Percentiles rank a stretch among this genome's conserved stretches.
Evolutionary conservation across 2,329 filamentous ascomycete species (phyloP).

Genomic region (Diaporthe sp.): DNA sequence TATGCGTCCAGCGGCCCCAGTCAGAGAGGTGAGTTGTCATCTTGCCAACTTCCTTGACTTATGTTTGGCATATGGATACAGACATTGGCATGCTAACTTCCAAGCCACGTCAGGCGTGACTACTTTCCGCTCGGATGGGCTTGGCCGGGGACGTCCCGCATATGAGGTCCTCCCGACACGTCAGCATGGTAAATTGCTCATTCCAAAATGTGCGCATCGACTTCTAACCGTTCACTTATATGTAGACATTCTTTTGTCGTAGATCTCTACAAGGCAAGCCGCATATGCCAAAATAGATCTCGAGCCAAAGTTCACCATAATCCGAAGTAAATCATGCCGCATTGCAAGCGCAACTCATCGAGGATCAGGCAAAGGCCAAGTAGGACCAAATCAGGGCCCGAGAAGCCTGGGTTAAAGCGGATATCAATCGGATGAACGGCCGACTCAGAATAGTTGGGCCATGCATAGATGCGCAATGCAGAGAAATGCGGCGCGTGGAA

Average conservation of each 20-base stretch:
- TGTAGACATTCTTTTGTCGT: background rate
- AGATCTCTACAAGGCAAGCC: background rate
- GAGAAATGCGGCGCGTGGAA: background rate
- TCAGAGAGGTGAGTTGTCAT: background rate
- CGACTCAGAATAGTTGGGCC: background rate
- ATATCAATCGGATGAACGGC: background rate
- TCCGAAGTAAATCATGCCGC: background rate
- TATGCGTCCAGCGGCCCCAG: background rate
- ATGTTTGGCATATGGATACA: too few relatives aligned
- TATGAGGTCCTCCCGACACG: background rate
- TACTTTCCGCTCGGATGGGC: background rate
- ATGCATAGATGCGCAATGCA: background rate
- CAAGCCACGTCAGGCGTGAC: background rate
- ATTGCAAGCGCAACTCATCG: background rate
- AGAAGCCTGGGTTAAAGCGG: background rate
- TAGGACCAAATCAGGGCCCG: background rate
- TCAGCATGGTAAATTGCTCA: background rate
- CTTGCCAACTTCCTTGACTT: too few relatives aligned
- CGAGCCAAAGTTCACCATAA: background rate
- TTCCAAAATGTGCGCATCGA: background rate
- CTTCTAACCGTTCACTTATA: background rate
- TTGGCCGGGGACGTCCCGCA: background rate
- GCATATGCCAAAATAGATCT: too few relatives aligned
- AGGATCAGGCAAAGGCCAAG: background rate
- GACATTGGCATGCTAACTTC: background rate